phyloP scores from a whole-genome alignment of 2,329 filamentous ascomycete genomes.

The Ustulina deusta region DNA sequence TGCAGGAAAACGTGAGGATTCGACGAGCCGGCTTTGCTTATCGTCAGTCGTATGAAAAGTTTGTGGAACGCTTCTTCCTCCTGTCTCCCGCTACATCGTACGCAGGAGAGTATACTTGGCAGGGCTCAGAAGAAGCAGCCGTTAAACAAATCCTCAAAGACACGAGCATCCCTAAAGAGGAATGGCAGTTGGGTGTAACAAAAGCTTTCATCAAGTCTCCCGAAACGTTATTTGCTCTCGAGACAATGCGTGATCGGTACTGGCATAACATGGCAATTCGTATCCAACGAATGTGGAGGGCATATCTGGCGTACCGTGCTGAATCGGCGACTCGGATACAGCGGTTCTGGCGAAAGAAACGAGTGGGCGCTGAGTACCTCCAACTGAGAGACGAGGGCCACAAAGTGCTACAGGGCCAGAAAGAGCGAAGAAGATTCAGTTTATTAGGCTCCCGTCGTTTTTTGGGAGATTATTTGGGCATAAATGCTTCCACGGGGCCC shows the following conservation, averaged over 20 bases:
- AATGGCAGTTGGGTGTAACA: constrained; percentile 96
- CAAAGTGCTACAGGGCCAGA: constrained; percentile 81
- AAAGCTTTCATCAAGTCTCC: constrained; percentile 99
- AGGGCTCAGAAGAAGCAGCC: constrained; percentile 86
- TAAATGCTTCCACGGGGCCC: constrained; percentile 82
- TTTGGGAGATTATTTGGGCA: constrained; percentile 92
- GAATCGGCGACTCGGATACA: constrained; percentile 96
- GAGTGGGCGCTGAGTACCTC: constrained; percentile 88
- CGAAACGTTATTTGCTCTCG: constrained; percentile 94
- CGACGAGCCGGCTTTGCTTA: constrained; percentile 96
- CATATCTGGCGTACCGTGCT: constrained; percentile 90
- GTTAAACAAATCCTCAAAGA: constrained; percentile 95
- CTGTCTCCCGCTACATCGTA: constrained; percentile 95
- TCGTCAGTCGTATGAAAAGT: constrained; percentile 97
- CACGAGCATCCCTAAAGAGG: constrained; percentile 92
- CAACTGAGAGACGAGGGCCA: constrained; percentile 91
- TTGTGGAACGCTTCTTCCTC: constrained; percentile 96
- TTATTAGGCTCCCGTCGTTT: constrained; percentile 91
- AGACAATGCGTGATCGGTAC: constrained; percentile 97
- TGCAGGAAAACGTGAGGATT: constrained; percentile 99
- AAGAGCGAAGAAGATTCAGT: constrained; percentile 92
- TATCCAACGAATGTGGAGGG: constrained; percentile 97
- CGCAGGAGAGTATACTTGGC: constrained; percentile 97
- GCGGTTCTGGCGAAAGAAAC: constrained; percentile 94
- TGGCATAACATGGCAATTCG: constrained; percentile 99